phyloP scores from a whole-genome alignment of 1,284 basidiomycete genomes.

The Irpex sp. region DNA sequence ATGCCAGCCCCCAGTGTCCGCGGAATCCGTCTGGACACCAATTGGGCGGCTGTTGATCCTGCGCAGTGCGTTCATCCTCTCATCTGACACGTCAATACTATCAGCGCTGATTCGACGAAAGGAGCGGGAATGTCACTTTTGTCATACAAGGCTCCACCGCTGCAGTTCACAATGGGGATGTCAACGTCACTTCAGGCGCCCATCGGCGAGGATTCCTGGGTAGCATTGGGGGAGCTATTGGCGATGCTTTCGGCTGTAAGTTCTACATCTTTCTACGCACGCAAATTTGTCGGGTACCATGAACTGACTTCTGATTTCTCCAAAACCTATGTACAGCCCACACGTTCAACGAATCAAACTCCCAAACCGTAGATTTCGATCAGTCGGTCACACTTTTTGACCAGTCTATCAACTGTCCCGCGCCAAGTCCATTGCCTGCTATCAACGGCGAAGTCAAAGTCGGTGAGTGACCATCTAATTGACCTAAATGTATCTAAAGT shows the following conservation, averaged over 20 bases:
- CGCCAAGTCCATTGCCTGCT: conserved; percentile 17
- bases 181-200: no score
- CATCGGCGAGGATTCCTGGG: no score
- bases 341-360: conserved; percentile 27
- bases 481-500: neutral
- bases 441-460: conserved; percentile 35
- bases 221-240: no score
- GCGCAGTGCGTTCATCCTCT: conserved; percentile 19
- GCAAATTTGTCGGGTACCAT: no score
- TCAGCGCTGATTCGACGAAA: conserved; percentile 1
- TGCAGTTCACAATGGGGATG: no score
- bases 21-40: conserved; percentile 39
- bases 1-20: conserved; percentile 31
- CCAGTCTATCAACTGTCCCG: conserved; percentile 37
- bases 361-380: conserved; percentile 21
- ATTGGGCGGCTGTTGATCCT: conserved; percentile 35
- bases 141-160: conserved; percentile 1
- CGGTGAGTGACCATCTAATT: neutral
- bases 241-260: no score
- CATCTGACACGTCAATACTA: neutral
- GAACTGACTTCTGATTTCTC: no score
- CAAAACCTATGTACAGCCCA: conserved; percentile 10
- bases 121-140: conserved; percentile 36
- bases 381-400: conserved; percentile 39
- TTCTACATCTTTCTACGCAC: no score